Conservation (phyloP, 225 moss, liverwort and hornwort genomes). For the Bryoerythrophyllum caledonicum region DNA sequence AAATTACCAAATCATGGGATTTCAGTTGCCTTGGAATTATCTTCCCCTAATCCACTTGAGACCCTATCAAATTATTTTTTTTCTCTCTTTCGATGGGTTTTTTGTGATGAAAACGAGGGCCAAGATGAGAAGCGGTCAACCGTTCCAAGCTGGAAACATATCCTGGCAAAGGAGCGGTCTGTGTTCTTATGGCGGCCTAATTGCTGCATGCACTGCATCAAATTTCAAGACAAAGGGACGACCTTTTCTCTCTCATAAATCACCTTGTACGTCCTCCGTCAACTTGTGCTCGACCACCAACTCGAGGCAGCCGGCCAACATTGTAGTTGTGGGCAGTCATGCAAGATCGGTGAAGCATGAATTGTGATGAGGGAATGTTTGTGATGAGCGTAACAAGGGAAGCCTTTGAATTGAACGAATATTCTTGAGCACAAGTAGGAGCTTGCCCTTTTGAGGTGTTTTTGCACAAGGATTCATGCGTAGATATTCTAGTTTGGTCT, state of each 20-base stretch:
- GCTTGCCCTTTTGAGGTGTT: too few species aligned
- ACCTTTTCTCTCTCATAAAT: background rate
- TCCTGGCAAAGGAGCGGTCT: background rate
- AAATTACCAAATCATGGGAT: background rate
- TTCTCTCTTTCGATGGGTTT: background rate
- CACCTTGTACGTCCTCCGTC: background rate
- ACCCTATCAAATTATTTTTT: background rate
- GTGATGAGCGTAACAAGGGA: background rate
- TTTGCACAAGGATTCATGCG: too few species aligned
- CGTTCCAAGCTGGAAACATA: background rate
- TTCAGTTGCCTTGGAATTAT: background rate
- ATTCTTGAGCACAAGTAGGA: too few species aligned
- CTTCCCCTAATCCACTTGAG: background rate
- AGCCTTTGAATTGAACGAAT: background rate
- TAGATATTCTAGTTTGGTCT: too few species aligned
- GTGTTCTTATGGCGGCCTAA: conserved; percentile 1
- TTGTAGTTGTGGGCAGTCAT: background rate
- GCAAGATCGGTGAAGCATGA: background rate
- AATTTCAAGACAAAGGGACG: background rate
- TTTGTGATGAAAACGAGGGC: conserved; percentile 4
- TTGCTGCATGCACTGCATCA: conserved; percentile 2
- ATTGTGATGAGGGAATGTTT: background rate
- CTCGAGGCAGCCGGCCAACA: background rate
- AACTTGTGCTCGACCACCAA: background rate
- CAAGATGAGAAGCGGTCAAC: conserved; percentile 20